These are phyloP conservation scores for Noccaea caerulescens DNA, from an alignment of 345 rosid genomes.

Conservation along the genomic window DNA sequence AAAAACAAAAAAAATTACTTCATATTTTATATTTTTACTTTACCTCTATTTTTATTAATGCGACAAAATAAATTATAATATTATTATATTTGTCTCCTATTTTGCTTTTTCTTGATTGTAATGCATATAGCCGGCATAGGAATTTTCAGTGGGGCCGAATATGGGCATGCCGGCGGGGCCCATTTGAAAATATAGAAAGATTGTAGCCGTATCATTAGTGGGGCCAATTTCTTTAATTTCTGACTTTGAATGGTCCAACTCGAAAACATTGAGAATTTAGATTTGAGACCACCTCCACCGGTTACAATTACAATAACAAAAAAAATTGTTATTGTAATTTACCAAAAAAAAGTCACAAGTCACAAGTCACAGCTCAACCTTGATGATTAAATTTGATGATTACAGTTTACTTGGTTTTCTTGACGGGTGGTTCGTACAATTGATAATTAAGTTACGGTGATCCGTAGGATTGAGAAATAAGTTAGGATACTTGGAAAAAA, in stretches of 20 bases:
- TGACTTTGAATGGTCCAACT: slow-evolving; percentile 40
- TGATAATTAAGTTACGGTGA: too few species aligned
- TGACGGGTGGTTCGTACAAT: too few species aligned
- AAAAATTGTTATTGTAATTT: too few species aligned
- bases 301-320: too few species aligned
- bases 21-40: neutral
- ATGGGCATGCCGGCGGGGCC: slow-evolving; percentile 39
- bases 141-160: slow-evolving; percentile 36
- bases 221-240: slow-evolving; percentile 14
- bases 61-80: neutral
- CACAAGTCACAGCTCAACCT: too few species aligned
- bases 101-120: slow-evolving; percentile 19
- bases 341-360: too few species aligned
- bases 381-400: too few species aligned
- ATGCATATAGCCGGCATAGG: slow-evolving; percentile 38
- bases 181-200: slow-evolving; percentile 31
- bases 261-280: slow-evolving; percentile 14
- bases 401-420: too few species aligned
- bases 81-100: neutral
- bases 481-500: too few species aligned
- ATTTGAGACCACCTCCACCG: neutral
- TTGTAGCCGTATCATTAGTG: slow-evolving; percentile 28
- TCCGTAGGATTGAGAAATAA: too few species aligned
- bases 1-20: neutral
- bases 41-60: neutral